A percentile compares a stretch with the other conserved stretches of the same genome.
Evolutionary conservation across 345 rosid genomes (phyloP).

Genomic region (Pugionium dolabratum): DNA sequence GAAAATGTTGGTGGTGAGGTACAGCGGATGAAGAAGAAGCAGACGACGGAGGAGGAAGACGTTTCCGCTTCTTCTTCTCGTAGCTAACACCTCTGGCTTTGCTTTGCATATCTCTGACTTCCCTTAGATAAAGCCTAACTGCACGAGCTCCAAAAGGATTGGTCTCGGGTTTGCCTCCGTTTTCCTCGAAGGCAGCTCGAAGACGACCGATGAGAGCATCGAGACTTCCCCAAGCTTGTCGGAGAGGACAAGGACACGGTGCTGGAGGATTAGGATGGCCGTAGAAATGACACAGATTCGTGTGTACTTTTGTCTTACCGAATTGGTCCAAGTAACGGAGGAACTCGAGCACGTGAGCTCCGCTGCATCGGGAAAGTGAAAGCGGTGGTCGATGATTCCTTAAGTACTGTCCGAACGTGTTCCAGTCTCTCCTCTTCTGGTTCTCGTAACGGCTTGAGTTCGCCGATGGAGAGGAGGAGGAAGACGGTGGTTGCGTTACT

Average conservation of each 20-base stretch:
- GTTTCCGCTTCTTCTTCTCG: constrained; percentile 74
- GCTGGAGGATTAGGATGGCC: constrained; percentile 70
- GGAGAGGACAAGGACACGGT: constrained; percentile 73
- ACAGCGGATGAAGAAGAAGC: constrained; percentile 31
- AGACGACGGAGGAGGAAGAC: constrained; percentile 43
- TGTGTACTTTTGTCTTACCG: constrained; percentile 75
- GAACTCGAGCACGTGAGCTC: constrained; percentile 72
- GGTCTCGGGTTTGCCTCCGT: constrained; percentile 67
- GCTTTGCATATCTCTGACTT: constrained; percentile 67
- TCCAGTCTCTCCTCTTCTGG: not conserved
- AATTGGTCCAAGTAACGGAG: constrained; percentile 74
- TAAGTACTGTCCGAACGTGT: constrained; percentile 64
- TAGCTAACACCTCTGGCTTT: constrained; percentile 75
- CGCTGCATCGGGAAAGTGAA: constrained; percentile 56
- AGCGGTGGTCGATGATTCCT: constrained; percentile 68
- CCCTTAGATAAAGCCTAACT: constrained; percentile 63
- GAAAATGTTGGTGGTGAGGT: constrained; percentile 40
- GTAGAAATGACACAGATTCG: constrained; percentile 59
- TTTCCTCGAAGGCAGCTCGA: constrained; percentile 69
- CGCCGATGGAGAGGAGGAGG: no score
- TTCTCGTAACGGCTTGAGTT: constrained; percentile 54
- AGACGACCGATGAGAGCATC: constrained; percentile 71
- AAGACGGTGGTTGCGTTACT: no score
- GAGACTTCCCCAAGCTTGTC: constrained; percentile 81
- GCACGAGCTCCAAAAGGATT: constrained; percentile 73